Conservation (phyloP, 1,284 basidiomycete species). For the Cutaneotrichosporon arboriforme region DNA sequence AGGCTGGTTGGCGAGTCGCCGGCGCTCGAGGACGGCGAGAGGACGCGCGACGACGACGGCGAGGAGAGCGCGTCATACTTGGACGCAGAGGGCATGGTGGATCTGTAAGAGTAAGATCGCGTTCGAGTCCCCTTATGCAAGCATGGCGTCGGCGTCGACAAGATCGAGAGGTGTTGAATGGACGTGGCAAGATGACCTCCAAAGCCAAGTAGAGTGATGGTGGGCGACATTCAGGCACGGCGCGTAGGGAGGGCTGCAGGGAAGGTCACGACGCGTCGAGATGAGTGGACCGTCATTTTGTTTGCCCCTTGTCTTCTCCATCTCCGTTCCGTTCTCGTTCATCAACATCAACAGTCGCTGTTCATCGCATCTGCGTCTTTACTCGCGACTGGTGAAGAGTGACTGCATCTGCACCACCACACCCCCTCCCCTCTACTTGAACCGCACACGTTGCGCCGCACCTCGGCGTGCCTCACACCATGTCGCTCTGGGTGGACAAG, state of each 20-base stretch:
- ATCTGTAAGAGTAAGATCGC: too few relatives aligned
- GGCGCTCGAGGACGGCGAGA: conserved; percentile 46
- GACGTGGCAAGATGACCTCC: not conserved
- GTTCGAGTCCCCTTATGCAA: not conserved
- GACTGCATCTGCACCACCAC: too few relatives aligned
- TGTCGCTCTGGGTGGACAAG: conserved; percentile 84
- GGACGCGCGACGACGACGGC: conserved; percentile 12
- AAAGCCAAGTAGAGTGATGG: not conserved
- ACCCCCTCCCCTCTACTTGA: too few relatives aligned
- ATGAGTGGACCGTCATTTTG: not conserved
- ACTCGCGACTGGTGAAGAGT: too few relatives aligned
- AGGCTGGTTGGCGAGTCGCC: conserved; percentile 55
- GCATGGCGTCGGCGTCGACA: not conserved
- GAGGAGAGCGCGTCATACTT: not conserved
- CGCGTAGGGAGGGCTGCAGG: conserved; percentile 1
- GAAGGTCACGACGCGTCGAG: not conserved
- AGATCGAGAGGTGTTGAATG: not conserved
- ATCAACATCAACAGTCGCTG: too few relatives aligned
- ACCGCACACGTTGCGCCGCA: too few relatives aligned
- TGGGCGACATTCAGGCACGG: conserved; percentile 6
- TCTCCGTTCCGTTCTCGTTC: not conserved
- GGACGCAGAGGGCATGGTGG: not conserved
- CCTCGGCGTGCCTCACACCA: not conserved
- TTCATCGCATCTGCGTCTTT: not conserved
- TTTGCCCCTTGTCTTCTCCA: not conserved